These are phyloP conservation scores for Crithidia thermophila DNA, from an alignment of 208 protist species.

Conservation along the genomic window DNA sequence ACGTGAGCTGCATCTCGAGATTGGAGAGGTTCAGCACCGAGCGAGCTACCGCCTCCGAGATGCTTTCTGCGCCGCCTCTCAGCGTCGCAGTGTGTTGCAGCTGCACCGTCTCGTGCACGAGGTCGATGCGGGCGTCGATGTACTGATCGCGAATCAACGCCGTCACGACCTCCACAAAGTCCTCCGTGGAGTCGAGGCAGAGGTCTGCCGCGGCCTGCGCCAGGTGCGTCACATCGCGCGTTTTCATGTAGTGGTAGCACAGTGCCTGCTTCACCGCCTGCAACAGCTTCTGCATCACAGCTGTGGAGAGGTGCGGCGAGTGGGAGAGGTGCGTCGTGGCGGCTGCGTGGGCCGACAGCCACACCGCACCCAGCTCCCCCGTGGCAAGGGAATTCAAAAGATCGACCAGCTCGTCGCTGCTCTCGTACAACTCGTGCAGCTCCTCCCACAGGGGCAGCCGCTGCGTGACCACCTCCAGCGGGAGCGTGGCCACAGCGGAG, in stretches of 20 bases:
- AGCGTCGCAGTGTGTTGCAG: neutral
- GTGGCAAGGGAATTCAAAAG: constrained; percentile 34
- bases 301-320: constrained; percentile 3
- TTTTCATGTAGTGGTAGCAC: constrained; percentile 40
- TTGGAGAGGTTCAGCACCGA: constrained; percentile 17
- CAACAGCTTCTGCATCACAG: constrained; percentile 24
- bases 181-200: constrained; percentile 9
- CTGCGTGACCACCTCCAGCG: constrained; percentile 38
- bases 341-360: constrained; percentile 27
- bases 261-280: constrained; percentile 31
- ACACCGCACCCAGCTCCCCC: constrained; percentile 36
- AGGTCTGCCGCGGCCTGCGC: constrained; percentile 22
- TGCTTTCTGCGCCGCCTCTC: neutral
- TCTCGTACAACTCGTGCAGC: constrained; percentile 38
- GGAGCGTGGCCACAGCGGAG: constrained; percentile 41
- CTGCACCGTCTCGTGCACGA: constrained; percentile 13
- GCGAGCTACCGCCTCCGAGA: constrained; percentile 14
- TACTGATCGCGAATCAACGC: constrained; percentile 14
- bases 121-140: constrained; percentile 27
- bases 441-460: constrained; percentile 30
- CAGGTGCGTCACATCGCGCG: constrained; percentile 13
- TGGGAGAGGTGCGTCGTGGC: constrained; percentile 17
- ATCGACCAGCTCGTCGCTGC: constrained; percentile 18
- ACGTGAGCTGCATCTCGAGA: constrained; percentile 21
- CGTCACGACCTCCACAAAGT: constrained; percentile 1